phyloP scores from a whole-genome alignment of 2,329 filamentous ascomycete genomes.

The Salinomyces thailandicus region DNA sequence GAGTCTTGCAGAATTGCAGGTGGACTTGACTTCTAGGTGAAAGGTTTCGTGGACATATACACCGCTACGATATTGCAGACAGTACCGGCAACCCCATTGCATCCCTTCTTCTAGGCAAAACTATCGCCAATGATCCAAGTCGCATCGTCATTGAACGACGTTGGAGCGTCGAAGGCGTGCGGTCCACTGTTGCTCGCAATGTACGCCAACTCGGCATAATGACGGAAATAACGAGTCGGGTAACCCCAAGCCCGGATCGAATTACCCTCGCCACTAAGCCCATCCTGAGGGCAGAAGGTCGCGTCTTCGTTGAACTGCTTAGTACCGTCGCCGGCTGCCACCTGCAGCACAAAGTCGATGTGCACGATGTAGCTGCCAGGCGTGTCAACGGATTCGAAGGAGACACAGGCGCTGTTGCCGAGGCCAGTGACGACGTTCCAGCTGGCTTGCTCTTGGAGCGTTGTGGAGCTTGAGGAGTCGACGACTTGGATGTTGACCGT shows the following conservation, averaged over 20 bases:
- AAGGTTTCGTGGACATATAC: no score
- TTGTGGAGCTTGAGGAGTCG: conserved; percentile 38
- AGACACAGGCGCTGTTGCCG: conserved; percentile 46
- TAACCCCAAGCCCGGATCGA: conserved; percentile 50
- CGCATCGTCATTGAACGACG: conserved; percentile 44
- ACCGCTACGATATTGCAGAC: no score
- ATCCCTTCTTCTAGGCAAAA: conserved; percentile 29
- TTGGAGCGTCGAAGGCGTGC: conserved; percentile 42
- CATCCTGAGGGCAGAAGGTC: conserved; percentile 49
- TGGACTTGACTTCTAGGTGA: no score
- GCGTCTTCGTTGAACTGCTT: conserved; percentile 52
- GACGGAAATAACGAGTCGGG: conserved; percentile 49
- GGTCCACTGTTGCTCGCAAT: conserved; percentile 46
- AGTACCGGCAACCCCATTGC: no score
- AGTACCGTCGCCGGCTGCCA: conserved; percentile 43
- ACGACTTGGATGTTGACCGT: conserved; percentile 47
- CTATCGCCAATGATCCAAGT: conserved; percentile 40
- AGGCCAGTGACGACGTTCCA: conserved; percentile 47
- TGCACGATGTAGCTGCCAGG: conserved; percentile 51
- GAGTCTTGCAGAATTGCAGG: no score
- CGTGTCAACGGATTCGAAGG: conserved; percentile 50
- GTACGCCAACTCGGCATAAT: conserved; percentile 41
- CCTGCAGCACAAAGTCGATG: conserved; percentile 40
- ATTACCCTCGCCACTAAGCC: conserved; percentile 41
- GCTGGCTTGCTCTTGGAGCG: conserved; percentile 43